phyloP scores from a whole-genome alignment of 2,329 filamentous ascomycete species.

The Fusarium haematococcum region DNA sequence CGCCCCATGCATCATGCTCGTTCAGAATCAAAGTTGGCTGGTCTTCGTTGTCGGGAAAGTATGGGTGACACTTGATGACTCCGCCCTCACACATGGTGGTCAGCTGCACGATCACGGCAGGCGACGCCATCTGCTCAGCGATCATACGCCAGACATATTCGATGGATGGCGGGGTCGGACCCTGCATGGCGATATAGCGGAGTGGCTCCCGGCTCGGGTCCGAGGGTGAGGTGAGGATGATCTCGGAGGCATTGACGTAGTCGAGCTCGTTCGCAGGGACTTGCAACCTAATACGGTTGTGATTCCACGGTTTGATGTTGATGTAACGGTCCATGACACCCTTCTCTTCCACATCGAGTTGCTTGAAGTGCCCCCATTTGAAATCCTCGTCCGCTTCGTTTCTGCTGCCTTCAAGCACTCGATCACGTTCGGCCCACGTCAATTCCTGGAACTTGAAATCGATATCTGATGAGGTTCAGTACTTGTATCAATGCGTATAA shows the following conservation, averaged over 20 bases:
- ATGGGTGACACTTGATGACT: slow-evolving; percentile 87
- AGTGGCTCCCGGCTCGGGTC: slow-evolving; percentile 55
- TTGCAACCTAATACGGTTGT: slow-evolving; percentile 83
- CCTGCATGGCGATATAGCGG: slow-evolving; percentile 92
- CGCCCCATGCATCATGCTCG: slow-evolving; percentile 71
- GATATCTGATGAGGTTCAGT: slow-evolving; percentile 55
- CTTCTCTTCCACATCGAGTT: slow-evolving; percentile 46
- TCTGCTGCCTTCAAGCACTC: slow-evolving; percentile 54
- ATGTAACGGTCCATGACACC: slow-evolving; percentile 79
- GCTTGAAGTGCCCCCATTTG: slow-evolving; percentile 53
- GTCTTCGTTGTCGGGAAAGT: slow-evolving; percentile 76
- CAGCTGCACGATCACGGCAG: slow-evolving; percentile 92
- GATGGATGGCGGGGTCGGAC: slow-evolving; percentile 81
- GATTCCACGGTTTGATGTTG: slow-evolving; percentile 91
- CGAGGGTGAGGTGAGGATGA: slow-evolving; percentile 63
- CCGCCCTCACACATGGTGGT: slow-evolving; percentile 86
- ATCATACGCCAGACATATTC: slow-evolving; percentile 97
- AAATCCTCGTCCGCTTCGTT: slow-evolving; percentile 50
- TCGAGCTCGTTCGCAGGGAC: slow-evolving; percentile 80
- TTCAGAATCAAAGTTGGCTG: slow-evolving; percentile 69
- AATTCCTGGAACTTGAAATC: slow-evolving; percentile 65
- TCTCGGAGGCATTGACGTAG: slow-evolving; percentile 86
- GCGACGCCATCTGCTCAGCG: slow-evolving; percentile 77
- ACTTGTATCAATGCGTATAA: not conserved
- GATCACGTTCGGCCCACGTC: slow-evolving; percentile 64